phyloP scores from a whole-genome alignment of 1,284 basidiomycete genomes.

The Anthracocystis panici-leucophaei region DNA sequence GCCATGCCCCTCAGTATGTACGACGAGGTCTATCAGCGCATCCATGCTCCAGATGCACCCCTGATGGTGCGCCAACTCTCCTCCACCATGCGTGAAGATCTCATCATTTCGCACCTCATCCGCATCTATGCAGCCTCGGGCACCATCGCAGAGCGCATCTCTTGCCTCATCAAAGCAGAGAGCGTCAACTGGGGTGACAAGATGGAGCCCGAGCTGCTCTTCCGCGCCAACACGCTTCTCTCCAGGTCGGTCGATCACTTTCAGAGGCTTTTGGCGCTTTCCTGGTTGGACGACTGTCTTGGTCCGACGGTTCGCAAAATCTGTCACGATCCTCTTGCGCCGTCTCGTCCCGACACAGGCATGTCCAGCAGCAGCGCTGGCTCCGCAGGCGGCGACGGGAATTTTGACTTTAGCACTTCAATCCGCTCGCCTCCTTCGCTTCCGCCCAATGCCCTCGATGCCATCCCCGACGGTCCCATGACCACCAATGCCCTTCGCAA shows the following conservation, averaged over 20 bases:
- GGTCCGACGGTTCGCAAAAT: constrained; percentile 54
- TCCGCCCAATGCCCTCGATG: constrained; percentile 25
- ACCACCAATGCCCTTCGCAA: constrained; percentile 39
- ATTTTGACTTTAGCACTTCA: constrained; percentile 32
- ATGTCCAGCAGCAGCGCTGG: constrained; percentile 14
- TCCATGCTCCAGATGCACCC: constrained; percentile 36
- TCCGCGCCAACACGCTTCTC: constrained; percentile 61
- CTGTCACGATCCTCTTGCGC: constrained; percentile 40
- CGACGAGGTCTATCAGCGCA: constrained; percentile 37
- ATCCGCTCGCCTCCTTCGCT: constrained; percentile 29
- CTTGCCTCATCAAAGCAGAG: constrained; percentile 49
- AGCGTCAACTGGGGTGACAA: constrained; percentile 42
- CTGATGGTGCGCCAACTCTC: constrained; percentile 42
- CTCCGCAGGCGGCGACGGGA: constrained; percentile 16
- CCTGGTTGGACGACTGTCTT: constrained; percentile 59
- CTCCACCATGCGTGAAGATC: constrained; percentile 51
- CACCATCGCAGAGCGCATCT: constrained; percentile 53
- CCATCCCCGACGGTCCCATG: constrained; percentile 40
- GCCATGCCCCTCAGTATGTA: constrained; percentile 56
- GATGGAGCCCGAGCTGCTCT: constrained; percentile 57
- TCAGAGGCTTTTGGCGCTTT: constrained; percentile 50
- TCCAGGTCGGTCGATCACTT: constrained; percentile 60
- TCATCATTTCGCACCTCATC: constrained; percentile 51
- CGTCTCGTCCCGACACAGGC: constrained; percentile 25
- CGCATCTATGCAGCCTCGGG: constrained; percentile 56